Conservation (phyloP, 1,139 yeast species). For the Candida tropicalis region DNA sequence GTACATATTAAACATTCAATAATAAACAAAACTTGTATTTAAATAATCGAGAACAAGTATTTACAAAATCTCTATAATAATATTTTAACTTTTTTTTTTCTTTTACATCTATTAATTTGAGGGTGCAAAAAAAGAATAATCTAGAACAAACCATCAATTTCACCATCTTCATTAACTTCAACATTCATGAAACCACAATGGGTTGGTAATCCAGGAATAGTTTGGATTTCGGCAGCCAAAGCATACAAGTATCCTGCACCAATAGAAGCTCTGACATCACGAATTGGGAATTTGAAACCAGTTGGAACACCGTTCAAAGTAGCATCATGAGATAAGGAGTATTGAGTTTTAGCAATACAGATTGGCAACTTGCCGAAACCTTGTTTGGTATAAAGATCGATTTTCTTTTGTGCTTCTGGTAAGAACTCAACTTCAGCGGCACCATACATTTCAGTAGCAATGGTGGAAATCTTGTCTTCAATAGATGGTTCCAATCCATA, state of each 20-base stretch:
- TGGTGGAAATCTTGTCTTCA: constrained; percentile 79
- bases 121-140: too few species aligned
- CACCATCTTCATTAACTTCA: constrained; percentile 91
- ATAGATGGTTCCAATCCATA: constrained; percentile 73
- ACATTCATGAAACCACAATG: constrained; percentile 97
- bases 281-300: constrained; percentile 91
- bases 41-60: too few species aligned
- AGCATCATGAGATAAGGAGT: constrained; percentile 94
- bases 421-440: constrained; percentile 86
- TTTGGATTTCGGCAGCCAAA: constrained; percentile 94
- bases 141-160: constrained; percentile 89
- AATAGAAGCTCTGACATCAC: constrained; percentile 90
- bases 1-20: too few species aligned
- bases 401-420: constrained; percentile 82
- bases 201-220: constrained; percentile 97
- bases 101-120: too few species aligned
- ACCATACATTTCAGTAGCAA: constrained; percentile 93
- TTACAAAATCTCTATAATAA: not conserved
- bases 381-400: constrained; percentile 81
- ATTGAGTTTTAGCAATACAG: constrained; percentile 97
- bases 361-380: constrained; percentile 93
- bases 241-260: constrained; percentile 98
- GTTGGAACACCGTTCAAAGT: constrained; percentile 92
- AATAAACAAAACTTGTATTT: too few species aligned
- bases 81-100: not conserved